Conservation (phyloP, 2,329 filamentous ascomycete genomes). For the Orbilia quercus region DNA sequence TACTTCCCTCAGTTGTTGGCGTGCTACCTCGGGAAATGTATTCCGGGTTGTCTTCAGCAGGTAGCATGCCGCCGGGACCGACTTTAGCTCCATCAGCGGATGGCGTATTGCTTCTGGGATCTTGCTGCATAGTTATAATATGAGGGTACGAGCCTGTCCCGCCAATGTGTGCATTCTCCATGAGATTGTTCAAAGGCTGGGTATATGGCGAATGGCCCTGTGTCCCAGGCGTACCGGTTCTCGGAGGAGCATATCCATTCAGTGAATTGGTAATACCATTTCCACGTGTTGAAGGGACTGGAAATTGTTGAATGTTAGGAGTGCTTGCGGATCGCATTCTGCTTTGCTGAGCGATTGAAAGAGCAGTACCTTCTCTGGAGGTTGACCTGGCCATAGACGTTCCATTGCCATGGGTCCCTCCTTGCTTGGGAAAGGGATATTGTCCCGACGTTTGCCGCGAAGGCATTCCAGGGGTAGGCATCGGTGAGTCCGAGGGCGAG, state of each 20-base stretch:
- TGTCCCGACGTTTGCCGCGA: slow-evolving; percentile 71
- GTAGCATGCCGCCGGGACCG: slow-evolving; percentile 21
- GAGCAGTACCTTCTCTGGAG: slow-evolving; percentile 78
- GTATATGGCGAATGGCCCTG: slow-evolving; percentile 44
- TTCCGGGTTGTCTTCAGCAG: too few species aligned
- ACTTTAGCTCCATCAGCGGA: slow-evolving; percentile 31
- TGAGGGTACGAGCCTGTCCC: slow-evolving; percentile 57
- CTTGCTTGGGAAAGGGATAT: slow-evolving; percentile 75
- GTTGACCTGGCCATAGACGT: slow-evolving; percentile 84
- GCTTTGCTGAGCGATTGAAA: slow-evolving; percentile 69
- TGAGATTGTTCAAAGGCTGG: slow-evolving; percentile 48
- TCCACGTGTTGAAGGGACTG: slow-evolving; percentile 75
- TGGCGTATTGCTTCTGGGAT: slow-evolving; percentile 45
- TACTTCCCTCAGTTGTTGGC: too few species aligned
- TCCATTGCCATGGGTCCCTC: slow-evolving; percentile 54
- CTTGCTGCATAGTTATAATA: slow-evolving; percentile 63
- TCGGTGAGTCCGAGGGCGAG: slow-evolving; percentile 85
- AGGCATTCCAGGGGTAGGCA: slow-evolving; percentile 72
- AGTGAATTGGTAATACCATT: slow-evolving; percentile 61
- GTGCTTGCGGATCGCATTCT: slow-evolving; percentile 92
- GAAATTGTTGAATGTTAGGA: slow-evolving; percentile 80
- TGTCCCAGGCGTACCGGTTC: slow-evolving; percentile 36
- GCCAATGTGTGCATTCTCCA: slow-evolving; percentile 51
- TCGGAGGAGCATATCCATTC: slow-evolving; percentile 42
- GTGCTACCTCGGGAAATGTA: too few species aligned